Evolutionary conservation across 148 eudicot species (phyloP), one percentile per base, ranked within the genome.

Genomic region (Tetragonia tetragonoides): DNA sequence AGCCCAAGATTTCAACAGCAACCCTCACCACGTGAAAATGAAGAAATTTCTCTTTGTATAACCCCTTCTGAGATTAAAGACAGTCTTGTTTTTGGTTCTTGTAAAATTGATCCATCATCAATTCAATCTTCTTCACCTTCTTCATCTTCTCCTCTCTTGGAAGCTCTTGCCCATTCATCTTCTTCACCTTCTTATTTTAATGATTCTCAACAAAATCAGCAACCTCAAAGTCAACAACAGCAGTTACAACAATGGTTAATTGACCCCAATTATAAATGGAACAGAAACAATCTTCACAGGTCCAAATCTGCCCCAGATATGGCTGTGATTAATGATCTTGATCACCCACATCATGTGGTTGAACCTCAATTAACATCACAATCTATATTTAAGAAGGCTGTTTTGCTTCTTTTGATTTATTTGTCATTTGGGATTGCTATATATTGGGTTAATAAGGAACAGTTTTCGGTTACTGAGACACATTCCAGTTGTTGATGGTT

Each of bases 261-360:
- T 68, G 91, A 90, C 73, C 95, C 95, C 10, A 83, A 81, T 82
- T 84, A 78, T 37, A 71, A 62, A 4, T 71, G 74, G 65, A 80
- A 69, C 57, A 92, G 85, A 75, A 76, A 82, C 28, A 86, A 76
- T 53, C 84, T 94, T 23, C 97, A 94, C 17, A 77, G 97, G 81
- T 88, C 96, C 4, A 95, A 86, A 77, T 93, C 99, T 4, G 99
- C 99, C 0, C 99, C 99, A 12, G 99, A 97, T 34, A 88, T 95
- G 97, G 89, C 93, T 47, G 83, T 85, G 34, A 87, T 95, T 59
- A 88, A 88, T 73, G 96, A 92, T 74, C 61, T 80, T 38, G 83
- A 49, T 14, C 75, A 65, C 39, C 72, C 63, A 17, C 67, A 47
- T 0, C 38, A 68, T 16, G 81, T 7, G 20, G 54, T 75, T 2